These are phyloP conservation scores for Penstemon barbatus DNA, from an alignment of 257 asterid genomes.

Conservation along the genomic window DNA sequence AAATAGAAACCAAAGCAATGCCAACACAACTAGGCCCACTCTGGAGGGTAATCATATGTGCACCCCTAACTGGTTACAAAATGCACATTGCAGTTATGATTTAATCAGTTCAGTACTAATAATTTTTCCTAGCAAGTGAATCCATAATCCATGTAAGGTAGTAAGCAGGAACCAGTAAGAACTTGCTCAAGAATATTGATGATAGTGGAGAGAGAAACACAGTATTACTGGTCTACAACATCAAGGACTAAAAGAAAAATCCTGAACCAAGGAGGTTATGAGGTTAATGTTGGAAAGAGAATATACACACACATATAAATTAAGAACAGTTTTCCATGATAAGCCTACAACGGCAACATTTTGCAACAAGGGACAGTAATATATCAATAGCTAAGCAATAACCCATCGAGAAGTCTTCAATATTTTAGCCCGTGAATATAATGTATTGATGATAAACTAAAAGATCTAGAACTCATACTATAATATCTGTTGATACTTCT, in stretches of 20 bases:
- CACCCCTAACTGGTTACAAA: no score
- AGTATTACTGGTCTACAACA: conserved; percentile 2
- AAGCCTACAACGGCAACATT: conserved; percentile 12
- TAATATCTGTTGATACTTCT: conserved; percentile 14
- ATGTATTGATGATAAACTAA: neutral
- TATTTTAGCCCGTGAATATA: conserved; percentile 10
- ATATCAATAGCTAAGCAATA: conserved; percentile 8
- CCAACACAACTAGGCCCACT: no score
- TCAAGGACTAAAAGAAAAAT: conserved; percentile 14
- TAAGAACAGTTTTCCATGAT: conserved; percentile 12
- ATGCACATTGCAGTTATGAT: neutral
- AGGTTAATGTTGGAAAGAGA: conserved; percentile 10
- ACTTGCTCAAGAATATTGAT: conserved; percentile 3
- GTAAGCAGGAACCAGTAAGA: conserved; percentile 7
- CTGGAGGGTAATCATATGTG: no score
- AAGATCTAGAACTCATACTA: conserved; percentile 17
- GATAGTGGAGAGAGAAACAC: neutral
- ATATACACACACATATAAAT: neutral
- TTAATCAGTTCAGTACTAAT: conserved; percentile 1
- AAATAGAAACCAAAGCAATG: no score
- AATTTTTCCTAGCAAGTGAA: conserved; percentile 10
- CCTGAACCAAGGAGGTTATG: conserved; percentile 12
- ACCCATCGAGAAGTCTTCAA: conserved; percentile 11
- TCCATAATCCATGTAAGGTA: neutral
- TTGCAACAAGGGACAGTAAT: conserved; percentile 10